Conservation (phyloP, 306 rosid genomes). For the Medicago ruthenica region DNA sequence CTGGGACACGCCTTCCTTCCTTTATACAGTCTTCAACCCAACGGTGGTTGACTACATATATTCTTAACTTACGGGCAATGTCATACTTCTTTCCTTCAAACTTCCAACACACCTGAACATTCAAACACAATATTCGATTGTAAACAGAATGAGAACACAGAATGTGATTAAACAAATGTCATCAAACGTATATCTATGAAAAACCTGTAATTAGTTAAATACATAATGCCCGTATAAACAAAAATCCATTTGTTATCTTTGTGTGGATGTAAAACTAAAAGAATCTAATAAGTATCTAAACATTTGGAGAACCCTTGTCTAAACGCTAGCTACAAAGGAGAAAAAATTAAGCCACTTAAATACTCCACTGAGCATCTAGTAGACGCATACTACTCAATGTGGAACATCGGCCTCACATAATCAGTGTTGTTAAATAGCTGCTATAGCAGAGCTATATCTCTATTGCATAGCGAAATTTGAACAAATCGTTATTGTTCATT, state of each 20-base stretch:
- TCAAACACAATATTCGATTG: neutral
- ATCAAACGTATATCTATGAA: neutral
- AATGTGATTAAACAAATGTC: neutral
- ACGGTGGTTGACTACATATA: slow-evolving; percentile 65
- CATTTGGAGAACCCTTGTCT: neutral
- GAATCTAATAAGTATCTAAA: neutral
- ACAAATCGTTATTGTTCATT: too few relatives aligned
- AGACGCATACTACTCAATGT: neutral
- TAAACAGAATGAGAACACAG: neutral
- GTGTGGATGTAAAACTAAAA: neutral
- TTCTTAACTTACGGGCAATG: slow-evolving; percentile 60
- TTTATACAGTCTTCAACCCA: slow-evolving; percentile 90
- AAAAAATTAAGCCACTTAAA: neutral
- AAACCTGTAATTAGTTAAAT: neutral
- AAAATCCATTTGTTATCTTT: neutral
- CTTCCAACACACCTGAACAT: slow-evolving; percentile 74
- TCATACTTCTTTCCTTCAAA: slow-evolving; percentile 72
- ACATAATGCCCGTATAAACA: neutral
- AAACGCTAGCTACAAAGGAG: neutral
- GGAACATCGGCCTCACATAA: too few relatives aligned
- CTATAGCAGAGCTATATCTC: too few relatives aligned
- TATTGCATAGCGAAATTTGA: too few relatives aligned
- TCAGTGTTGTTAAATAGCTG: too few relatives aligned
- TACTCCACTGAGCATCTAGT: neutral
- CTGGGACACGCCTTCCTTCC: slow-evolving; percentile 74